Conservation (phyloP, 768 basidiomycete species). For the Omphalotus guepiniiformis region DNA sequence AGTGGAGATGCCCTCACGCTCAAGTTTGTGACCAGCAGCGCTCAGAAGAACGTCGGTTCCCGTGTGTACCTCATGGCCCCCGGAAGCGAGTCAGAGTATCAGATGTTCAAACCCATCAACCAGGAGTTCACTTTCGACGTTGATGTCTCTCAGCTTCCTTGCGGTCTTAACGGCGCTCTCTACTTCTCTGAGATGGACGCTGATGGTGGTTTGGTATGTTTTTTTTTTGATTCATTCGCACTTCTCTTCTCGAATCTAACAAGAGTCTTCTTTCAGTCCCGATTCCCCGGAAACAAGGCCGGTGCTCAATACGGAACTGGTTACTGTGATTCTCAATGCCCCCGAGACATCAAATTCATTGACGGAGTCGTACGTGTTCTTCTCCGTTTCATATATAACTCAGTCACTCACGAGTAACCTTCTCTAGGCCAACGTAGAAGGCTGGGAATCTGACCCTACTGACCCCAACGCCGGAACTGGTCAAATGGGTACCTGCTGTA, state of each 20-base stretch:
- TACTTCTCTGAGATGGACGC: conserved; percentile 60
- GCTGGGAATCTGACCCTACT: conserved; percentile 27
- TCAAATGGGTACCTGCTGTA: conserved; percentile 29
- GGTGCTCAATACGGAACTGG: conserved; percentile 26
- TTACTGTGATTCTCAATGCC: conserved; percentile 33
- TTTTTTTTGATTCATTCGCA: background rate
- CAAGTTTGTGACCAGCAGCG: conserved; percentile 36
- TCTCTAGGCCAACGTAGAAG: conserved; percentile 32
- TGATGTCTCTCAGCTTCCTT: conserved; percentile 52
- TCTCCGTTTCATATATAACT: conserved; percentile 29
- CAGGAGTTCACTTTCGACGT: conserved; percentile 60
- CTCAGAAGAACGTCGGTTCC: conserved; percentile 32
- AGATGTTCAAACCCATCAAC: conserved; percentile 48
- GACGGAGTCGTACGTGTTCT: conserved; percentile 37
- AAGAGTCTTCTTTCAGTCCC: conserved; percentile 18
- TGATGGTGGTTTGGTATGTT: conserved; percentile 31
- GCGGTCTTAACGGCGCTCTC: conserved; percentile 58
- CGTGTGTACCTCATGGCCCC: conserved; percentile 46
- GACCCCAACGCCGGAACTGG: conserved; percentile 36
- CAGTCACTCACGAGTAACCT: conserved; percentile 18
- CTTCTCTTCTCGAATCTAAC: conserved; percentile 30
- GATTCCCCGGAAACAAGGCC: conserved; percentile 34
- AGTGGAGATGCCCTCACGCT: conserved; percentile 40
- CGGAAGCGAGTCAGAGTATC: conserved; percentile 38
- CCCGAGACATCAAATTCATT: conserved; percentile 45